Evolutionary conservation across 2,329 filamentous ascomycete species (phyloP), one percentile per base, ranked within the genome.

Genomic region (Cryphonectria carpinicola): DNA sequence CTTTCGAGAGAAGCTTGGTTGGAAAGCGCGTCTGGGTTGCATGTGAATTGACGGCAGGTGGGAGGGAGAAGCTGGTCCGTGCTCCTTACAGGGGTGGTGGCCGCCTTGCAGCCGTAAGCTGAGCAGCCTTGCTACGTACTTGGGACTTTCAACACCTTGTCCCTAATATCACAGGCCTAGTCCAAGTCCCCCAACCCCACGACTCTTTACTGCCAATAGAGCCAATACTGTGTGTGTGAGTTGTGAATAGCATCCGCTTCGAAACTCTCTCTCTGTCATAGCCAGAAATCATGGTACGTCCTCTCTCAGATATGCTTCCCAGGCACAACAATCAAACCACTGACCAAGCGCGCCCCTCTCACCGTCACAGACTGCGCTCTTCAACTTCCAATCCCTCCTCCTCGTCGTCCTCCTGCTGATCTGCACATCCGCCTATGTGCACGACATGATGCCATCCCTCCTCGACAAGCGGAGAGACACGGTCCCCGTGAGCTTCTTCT

Each of bases 371-470:
- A 93, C 96, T 71, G 96, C 96, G 69, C 92, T 99, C 78, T 98
- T 99, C 90, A 98, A 98, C 84, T 98, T 99, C 86, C 94, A 98
- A 82, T 97, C 94, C 71, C 92, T 98, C 76, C 89, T 99, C 76
- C 89, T 98, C 77, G 95, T 98, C 75, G 90, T 99, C 77, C 90
- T 99, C 66, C 92, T 99, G 76, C 90, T 97, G 76, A 97, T 98
- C 79, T 99, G 96, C 88, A 98, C 96, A 70, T 95, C 93, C 82
- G 90, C 96, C 73, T 98, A 99, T 83, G 88, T 94, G 70, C 96
- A 98, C 85, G 92, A 93, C 77, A 90, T 97, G 74, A 93, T 96
- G 78, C 95, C 96, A 0, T 88, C 91, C 5, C 92, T 97, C 76
- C 93, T 99, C 84, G 95, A 98, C 82, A 88, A 93, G 66, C 96